Conservation (phyloP, 176 grass and related monocot species). For the Phoenix roebelenii region DNA sequence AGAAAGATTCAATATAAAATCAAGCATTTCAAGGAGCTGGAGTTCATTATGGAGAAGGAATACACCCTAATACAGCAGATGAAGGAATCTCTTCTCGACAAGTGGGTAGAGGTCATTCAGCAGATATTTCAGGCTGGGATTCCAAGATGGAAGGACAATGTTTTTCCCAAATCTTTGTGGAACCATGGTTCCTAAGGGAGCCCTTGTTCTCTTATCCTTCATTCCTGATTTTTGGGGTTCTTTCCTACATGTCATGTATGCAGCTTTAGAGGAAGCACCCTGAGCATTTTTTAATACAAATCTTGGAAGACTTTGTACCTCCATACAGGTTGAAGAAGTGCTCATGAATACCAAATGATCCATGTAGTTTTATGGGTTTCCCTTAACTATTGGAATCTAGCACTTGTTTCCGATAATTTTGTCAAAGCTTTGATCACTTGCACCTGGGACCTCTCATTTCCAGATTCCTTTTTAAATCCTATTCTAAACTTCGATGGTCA, state of each 20-base stretch:
- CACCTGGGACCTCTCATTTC: no score
- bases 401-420: no score
- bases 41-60: slow-evolving; percentile 72
- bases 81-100: slow-evolving; percentile 50
- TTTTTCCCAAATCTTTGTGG: slow-evolving; percentile 38
- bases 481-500: no score
- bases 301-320: no score
- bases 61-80: slow-evolving; percentile 45
- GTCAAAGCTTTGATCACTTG: no score
- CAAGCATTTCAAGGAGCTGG: slow-evolving; percentile 74
- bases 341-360: no score
- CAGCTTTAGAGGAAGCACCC: no score
- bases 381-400: no score
- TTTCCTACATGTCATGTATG: slow-evolving; percentile 6
- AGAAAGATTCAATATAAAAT: slow-evolving; percentile 89
- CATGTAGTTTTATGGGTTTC: no score
- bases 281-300: no score
- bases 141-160: slow-evolving; percentile 58
- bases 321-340: no score
- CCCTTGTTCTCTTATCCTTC: neutral
- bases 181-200: slow-evolving; percentile 24
- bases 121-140: slow-evolving; percentile 48
- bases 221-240: slow-evolving; percentile 24
- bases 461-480: no score
- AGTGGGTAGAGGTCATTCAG: slow-evolving; percentile 55